phyloP scores from a whole-genome alignment of 2,329 filamentous ascomycete species.

The Pestalotiopsis sp. region DNA sequence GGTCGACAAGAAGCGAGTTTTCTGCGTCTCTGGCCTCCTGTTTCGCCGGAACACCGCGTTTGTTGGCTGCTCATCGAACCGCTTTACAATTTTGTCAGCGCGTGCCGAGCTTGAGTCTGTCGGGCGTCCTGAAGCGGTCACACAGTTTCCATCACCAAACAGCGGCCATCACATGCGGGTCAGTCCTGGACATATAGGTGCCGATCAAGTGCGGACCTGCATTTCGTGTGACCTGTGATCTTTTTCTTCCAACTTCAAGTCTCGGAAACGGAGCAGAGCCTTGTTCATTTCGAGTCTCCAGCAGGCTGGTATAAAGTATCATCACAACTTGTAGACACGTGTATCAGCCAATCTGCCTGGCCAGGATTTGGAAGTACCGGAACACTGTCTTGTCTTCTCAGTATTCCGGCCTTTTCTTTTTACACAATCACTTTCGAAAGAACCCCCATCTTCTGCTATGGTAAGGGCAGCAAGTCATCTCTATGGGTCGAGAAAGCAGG shows the following conservation, averaged over 20 bases:
- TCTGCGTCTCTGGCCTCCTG: neutral
- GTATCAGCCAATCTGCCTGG: conserved; percentile 11
- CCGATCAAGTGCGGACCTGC: neutral
- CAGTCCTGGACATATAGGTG: neutral
- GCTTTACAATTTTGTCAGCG: neutral
- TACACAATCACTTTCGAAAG: conserved; percentile 18
- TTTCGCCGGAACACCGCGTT: neutral
- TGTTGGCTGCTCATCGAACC: neutral
- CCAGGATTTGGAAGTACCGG: conserved; percentile 7
- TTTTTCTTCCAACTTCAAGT: conserved; percentile 10
- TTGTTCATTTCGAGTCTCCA: conserved; percentile 9
- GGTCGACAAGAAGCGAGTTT: neutral
- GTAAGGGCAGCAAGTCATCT: conserved; percentile 34
- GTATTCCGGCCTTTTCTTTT: conserved; percentile 14
- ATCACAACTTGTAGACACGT: conserved; percentile 11
- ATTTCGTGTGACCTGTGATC: conserved; percentile 6
- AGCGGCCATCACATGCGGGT: neutral
- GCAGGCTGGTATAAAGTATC: conserved; percentile 5
- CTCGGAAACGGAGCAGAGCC: conserved; percentile 11
- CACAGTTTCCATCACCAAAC: neutral
- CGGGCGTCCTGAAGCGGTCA: neutral
- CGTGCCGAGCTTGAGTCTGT: neutral
- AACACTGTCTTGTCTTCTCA: conserved; percentile 1
- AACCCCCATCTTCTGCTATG: conserved; percentile 25
- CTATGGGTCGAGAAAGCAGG: conserved; percentile 35